Base-by-base conservation (phyloP, 768 basidiomycete species). In the Auriculariales sp. region DNA sequence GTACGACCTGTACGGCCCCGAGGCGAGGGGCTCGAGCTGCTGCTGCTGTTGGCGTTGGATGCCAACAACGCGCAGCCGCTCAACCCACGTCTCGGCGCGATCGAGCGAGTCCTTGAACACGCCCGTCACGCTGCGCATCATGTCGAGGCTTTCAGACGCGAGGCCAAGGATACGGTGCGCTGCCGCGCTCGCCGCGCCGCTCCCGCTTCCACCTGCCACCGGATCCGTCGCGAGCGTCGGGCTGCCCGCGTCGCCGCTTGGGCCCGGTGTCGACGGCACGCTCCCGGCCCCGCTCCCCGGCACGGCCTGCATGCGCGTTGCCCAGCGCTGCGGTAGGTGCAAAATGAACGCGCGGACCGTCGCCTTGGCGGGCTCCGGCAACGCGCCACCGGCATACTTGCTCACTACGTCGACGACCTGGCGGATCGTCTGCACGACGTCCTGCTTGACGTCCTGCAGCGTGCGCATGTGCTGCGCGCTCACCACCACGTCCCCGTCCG, bases 101-200 rank as follows among this genome's bases (percentile, higher is more conserved):
- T 92, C 89, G 62, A 93, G 68, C 54, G 81, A 86, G 53, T 92
- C 91, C 58, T 80, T 83, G 53, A 93, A 83, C 22, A 93, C 87
- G 3, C 77, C 73, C n/a, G 87, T 87, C 27, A 92, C 87, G 27
- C 85, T 79, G 27, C 81, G 71, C 72, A 94, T 79, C 88, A 92
- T 93, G 59, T 94, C 90, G 63, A 94, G 59, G 59, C 89, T 91
- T 68, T 94, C 92, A 12, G 83, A 84, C 11, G 91, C 89, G 7
- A 94, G 76, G 6, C 81, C 78, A 55, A 94, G 61, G 17, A 94
- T 81, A 47, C 83, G 69, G 61, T 87, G 83, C 9, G 91, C 86
- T 27, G 89, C 83, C 14, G 78, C 71, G 22, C 77, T 71, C 2
- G 85, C 86, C 22, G 27, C 39, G n/a, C n/a, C n/a, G n/a, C n/a